Percentiles rank a stretch among this genome's conserved stretches.
Conservation (phyloP, 1,284 basidiomycete genomes). For the Ustilago cynodontis region DNA sequence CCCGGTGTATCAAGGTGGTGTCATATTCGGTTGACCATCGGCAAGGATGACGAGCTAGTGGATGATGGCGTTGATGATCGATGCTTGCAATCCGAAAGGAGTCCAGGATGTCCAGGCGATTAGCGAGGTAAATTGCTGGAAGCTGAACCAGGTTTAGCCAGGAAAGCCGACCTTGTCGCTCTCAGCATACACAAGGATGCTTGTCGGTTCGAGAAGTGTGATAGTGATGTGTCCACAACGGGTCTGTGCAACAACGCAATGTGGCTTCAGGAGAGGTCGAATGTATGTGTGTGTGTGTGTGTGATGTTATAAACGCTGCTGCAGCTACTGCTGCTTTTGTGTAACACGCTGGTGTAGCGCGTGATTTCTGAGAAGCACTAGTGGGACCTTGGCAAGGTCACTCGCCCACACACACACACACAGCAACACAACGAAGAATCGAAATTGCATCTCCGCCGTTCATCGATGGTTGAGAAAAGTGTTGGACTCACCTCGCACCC, state of each 20-base stretch:
- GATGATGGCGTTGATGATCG: not conserved
- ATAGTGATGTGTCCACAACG: not conserved
- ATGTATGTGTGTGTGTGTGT: not conserved
- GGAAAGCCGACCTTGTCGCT: not conserved
- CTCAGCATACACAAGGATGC: not conserved
- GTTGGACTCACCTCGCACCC: constrained; percentile 4
- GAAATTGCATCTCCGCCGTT: constrained; percentile 1
- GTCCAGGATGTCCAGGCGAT: not conserved
- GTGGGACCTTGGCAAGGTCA: not conserved
- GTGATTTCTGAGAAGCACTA: constrained; percentile 7
- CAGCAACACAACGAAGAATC: not conserved
- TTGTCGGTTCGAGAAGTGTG: not conserved
- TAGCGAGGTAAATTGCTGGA: not conserved
- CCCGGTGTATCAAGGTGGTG: not conserved
- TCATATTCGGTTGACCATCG: constrained; percentile 10
- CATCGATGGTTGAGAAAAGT: constrained; percentile 6
- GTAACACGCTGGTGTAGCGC: constrained; percentile 8
- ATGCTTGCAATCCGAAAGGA: not conserved
- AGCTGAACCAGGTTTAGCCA: constrained; percentile 6
- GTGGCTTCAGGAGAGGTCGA: not conserved
- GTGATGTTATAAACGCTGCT: constrained; percentile 2
- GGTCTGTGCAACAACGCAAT: constrained; percentile 5
- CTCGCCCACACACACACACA: not conserved
- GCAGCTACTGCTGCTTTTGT: not conserved
- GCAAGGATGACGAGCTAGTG: not conserved